Evolutionary conservation across 331 rosid species (phyloP).

Genomic region (Stylosanthes scabra): DNA sequence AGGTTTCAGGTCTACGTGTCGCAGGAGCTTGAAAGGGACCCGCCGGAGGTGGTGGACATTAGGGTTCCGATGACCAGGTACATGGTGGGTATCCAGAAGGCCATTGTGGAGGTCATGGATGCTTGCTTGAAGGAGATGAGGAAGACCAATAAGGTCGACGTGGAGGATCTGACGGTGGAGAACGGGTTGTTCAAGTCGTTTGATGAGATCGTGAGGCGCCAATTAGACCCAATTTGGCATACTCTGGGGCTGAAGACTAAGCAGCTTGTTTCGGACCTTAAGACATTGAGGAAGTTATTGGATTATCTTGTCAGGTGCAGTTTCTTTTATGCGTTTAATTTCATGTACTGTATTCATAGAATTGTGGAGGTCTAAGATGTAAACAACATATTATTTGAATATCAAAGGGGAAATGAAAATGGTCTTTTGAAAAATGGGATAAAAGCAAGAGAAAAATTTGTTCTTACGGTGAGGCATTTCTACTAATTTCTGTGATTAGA

Average conservation of each 20-base stretch:
- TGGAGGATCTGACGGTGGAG: constrained; percentile 90
- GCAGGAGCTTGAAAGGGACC: constrained; percentile 74
- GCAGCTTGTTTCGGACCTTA: constrained; percentile 91
- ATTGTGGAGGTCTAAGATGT: constrained; percentile 9
- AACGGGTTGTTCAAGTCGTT: constrained; percentile 93
- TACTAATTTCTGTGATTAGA: too few species aligned
- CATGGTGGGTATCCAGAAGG: constrained; percentile 86
- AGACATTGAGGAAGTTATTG: constrained; percentile 86
- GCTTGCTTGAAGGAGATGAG: constrained; percentile 97
- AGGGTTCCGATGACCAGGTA: constrained; percentile 80
- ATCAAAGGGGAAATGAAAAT: too few species aligned
- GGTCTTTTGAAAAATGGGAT: too few species aligned
- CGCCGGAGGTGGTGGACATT: constrained; percentile 87
- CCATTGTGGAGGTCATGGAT: constrained; percentile 90
- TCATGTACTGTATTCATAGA: neutral
- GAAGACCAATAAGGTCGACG: constrained; percentile 92
- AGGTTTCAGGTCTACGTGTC: constrained; percentile 85
- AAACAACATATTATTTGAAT: neutral
- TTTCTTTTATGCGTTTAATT: neutral
- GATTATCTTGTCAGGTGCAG: constrained; percentile 87
- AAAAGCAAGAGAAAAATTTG: too few species aligned
- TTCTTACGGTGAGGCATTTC: too few species aligned
- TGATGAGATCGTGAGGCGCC: constrained; percentile 95
- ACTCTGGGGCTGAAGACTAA: constrained; percentile 93
- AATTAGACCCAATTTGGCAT: constrained; percentile 97